Evolutionary conservation across 176 grass and related monocot genomes (phyloP).

Genomic region (Dactylis glomerata): DNA sequence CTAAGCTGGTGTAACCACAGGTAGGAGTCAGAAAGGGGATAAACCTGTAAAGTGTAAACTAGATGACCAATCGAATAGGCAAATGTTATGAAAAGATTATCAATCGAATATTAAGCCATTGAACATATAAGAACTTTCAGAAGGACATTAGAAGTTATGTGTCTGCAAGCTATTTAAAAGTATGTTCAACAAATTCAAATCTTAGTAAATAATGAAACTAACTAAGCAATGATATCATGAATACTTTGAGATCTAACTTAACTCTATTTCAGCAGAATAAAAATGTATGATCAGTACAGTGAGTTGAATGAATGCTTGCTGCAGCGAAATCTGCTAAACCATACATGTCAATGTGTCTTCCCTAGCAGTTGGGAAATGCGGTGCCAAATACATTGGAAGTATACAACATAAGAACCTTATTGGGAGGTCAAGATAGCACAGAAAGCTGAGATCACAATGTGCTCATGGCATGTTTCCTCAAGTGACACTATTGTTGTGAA

Average conservation of each 20-base stretch:
- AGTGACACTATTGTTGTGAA: slow-evolving; percentile 71
- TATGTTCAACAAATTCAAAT: background rate
- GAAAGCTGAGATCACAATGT: too few species aligned
- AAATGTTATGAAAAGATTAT: background rate
- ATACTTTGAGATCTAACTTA: background rate
- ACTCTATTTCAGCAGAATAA: background rate
- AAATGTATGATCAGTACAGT: slow-evolving; percentile 25
- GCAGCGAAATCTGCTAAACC: slow-evolving; percentile 53
- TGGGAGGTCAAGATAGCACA: slow-evolving; percentile 76
- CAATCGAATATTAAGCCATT: background rate
- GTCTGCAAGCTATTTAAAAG: background rate
- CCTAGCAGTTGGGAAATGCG: slow-evolving; percentile 60
- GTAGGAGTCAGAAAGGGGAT: background rate
- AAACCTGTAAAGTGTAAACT: background rate
- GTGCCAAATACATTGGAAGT: slow-evolving; percentile 55
- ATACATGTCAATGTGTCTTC: slow-evolving; percentile 43
- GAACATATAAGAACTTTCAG: background rate
- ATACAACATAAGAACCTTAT: slow-evolving; percentile 54
- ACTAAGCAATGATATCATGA: background rate
- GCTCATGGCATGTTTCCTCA: too few species aligned
- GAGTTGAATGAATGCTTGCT: slow-evolving; percentile 25
- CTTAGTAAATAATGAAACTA: background rate
- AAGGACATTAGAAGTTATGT: background rate
- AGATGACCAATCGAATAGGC: background rate
- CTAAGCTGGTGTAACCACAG: background rate